Conservation (phyloP, 495 filamentous ascomycete species). For the Saxophila tyrrhenica region DNA sequence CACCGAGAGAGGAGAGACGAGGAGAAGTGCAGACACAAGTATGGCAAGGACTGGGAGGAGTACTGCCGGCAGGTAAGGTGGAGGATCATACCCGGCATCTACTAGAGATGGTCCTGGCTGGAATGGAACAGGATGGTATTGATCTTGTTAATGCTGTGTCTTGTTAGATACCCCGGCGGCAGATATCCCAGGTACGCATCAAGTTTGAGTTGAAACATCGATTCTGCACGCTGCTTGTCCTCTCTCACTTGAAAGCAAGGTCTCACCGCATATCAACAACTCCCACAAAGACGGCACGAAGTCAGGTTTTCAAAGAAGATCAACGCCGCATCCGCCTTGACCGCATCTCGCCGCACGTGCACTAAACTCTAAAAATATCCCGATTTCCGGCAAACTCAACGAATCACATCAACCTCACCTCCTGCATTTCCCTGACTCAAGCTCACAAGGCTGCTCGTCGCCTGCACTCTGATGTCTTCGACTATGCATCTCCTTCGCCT, state of each 20-base stretch:
- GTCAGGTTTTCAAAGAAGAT: too few species aligned
- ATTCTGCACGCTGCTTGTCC: too few species aligned
- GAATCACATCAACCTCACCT: neutral
- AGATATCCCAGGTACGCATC: too few species aligned
- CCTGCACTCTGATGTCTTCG: neutral
- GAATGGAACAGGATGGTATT: neutral
- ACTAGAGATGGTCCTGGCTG: constrained; percentile 36
- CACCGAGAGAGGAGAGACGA: constrained; percentile 90
- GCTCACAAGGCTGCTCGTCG: too few species aligned
- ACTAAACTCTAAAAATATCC: neutral
- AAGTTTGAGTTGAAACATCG: too few species aligned
- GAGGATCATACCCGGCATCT: constrained; percentile 84
- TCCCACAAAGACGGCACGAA: too few species aligned
- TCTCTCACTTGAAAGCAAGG: too few species aligned
- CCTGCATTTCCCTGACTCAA: neutral
- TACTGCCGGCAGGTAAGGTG: constrained; percentile 76
- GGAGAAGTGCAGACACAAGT: constrained; percentile 83
- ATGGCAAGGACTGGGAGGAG: constrained; percentile 85
- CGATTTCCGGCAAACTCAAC: neutral
- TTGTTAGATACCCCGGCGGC: too few species aligned
- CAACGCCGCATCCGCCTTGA: too few species aligned
- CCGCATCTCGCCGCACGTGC: too few species aligned
- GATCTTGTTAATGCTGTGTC: too few species aligned
- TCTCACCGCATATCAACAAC: too few species aligned
- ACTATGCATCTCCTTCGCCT: neutral